A percentile compares a stretch with the other conserved stretches of the same genome.
Evolutionary conservation across 257 asterid species (phyloP).

Genomic region (Schizonepeta tenuifolia): DNA sequence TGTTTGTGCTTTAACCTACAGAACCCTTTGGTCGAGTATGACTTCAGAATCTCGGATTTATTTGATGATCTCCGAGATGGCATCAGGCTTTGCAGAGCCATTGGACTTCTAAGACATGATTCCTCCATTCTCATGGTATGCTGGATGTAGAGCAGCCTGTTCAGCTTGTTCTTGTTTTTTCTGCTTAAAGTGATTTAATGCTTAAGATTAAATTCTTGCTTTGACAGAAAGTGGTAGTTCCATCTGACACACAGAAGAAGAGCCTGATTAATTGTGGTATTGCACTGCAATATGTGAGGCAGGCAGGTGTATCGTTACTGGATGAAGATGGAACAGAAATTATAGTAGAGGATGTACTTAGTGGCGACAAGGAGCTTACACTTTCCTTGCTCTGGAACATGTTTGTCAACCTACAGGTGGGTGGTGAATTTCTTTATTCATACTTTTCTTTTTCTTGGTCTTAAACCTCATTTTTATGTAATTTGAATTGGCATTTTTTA

Average conservation of each 20-base stretch:
- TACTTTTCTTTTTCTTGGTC: slow-evolving; percentile 1
- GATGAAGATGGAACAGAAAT: slow-evolving; percentile 82
- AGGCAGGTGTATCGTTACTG: slow-evolving; percentile 62
- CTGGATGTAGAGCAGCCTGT: slow-evolving; percentile 25
- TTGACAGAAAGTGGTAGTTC: slow-evolving; percentile 81
- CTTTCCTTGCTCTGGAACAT: slow-evolving; percentile 88
- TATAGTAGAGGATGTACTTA: slow-evolving; percentile 71
- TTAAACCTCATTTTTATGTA: neutral
- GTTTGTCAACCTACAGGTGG: slow-evolving; percentile 93
- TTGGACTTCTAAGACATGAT: slow-evolving; percentile 75
- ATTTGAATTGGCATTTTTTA: neutral
- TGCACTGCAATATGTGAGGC: slow-evolving; percentile 76
- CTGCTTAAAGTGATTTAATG: slow-evolving; percentile 23
- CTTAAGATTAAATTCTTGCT: slow-evolving; percentile 25
- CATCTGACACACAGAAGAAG: slow-evolving; percentile 83
- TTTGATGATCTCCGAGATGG: slow-evolving; percentile 89
- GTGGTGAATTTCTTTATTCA: slow-evolving; percentile 18
- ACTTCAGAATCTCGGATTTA: slow-evolving; percentile 69
- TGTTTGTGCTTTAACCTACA: slow-evolving; percentile 39
- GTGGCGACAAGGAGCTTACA: slow-evolving; percentile 81
- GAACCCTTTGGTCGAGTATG: slow-evolving; percentile 76
- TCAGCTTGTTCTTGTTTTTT: slow-evolving; percentile 11
- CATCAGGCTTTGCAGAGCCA: slow-evolving; percentile 80
- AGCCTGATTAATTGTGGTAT: slow-evolving; percentile 70
- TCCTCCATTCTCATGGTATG: slow-evolving; percentile 82